phyloP scores from a whole-genome alignment of 2,329 filamentous ascomycete species.

The Xylariaceae sp. region DNA sequence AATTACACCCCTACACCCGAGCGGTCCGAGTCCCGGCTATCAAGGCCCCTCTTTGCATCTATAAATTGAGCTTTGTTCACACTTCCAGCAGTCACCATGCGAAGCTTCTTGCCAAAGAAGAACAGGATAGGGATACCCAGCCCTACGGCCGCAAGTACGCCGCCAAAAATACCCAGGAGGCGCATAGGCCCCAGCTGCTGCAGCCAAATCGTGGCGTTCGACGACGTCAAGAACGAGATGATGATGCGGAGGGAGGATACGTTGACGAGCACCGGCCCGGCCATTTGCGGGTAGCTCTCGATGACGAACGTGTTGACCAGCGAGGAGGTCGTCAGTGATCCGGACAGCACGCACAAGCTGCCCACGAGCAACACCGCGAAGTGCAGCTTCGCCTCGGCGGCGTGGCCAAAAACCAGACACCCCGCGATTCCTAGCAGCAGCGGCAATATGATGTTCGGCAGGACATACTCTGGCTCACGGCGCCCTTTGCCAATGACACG shows the following conservation, averaged over 20 bases:
- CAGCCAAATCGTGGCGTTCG: constrained; percentile 16
- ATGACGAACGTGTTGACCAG: constrained; percentile 21
- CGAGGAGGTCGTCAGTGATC: constrained; percentile 15
- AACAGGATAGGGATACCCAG: constrained; percentile 13
- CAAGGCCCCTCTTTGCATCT: neutral
- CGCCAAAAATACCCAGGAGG: constrained; percentile 13
- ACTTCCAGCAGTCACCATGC: neutral
- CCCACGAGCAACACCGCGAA: constrained; percentile 15
- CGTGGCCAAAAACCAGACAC: constrained; percentile 19
- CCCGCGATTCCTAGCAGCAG: constrained; percentile 17
- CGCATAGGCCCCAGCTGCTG: constrained; percentile 10
- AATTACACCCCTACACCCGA: constrained; percentile 20
- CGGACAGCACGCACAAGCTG: constrained; percentile 19
- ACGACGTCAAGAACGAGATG: constrained; percentile 14
- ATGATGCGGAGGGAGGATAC: constrained; percentile 18
- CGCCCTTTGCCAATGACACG: constrained; percentile 13
- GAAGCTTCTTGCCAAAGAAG: constrained; percentile 12
- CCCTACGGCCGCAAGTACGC: constrained; percentile 6
- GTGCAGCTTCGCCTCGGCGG: constrained; percentile 17
- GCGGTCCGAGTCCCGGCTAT: neutral
- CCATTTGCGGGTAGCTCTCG: constrained; percentile 21
- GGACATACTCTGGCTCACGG: constrained; percentile 23
- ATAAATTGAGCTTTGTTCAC: neutral
- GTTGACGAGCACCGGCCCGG: constrained; percentile 20
- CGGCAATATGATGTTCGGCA: constrained; percentile 21